phyloP scores from a whole-genome alignment of 805 yeast genomes.

The Myxozyma lipomycoides region DNA sequence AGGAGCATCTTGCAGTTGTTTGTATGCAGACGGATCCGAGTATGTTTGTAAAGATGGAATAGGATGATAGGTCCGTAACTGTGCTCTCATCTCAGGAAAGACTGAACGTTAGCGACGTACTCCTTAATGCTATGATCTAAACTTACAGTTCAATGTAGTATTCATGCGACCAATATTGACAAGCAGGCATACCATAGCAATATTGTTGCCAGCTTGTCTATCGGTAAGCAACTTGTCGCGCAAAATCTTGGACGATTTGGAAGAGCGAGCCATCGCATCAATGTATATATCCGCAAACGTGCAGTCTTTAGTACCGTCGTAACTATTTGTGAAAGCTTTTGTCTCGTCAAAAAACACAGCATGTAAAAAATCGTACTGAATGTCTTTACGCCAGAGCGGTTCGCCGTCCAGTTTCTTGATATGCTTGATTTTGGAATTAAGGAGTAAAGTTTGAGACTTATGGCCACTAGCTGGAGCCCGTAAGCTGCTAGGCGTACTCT shows the following conservation, averaged over 20 bases:
- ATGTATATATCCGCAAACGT: conserved; percentile 84
- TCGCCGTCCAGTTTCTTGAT: conserved; percentile 88
- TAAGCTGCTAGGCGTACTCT: not conserved
- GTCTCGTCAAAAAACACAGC: conserved; percentile 59
- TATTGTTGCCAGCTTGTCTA: conserved; percentile 58
- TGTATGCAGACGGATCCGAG: conserved; percentile 53
- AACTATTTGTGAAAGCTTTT: conserved; percentile 55
- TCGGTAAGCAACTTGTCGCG: conserved; percentile 71
- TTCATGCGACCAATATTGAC: conserved; percentile 93
- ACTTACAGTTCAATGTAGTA: conserved; percentile 70
- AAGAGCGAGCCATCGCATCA: conserved; percentile 73
- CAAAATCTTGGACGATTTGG: conserved; percentile 76
- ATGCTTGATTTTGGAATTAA: conserved; percentile 38
- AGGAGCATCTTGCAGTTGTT: conserved; percentile 92
- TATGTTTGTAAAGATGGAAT: conserved; percentile 83
- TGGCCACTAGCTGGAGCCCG: conserved; percentile 6
- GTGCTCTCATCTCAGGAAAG: conserved; percentile 93
- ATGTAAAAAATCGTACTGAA: conserved; percentile 74
- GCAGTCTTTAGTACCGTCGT: conserved; percentile 44
- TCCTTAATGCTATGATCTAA: not conserved
- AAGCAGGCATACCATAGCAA: conserved; percentile 75
- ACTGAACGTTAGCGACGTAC: conserved; percentile 33
- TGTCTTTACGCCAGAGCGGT: conserved; percentile 82
- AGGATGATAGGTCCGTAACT: conserved; percentile 86
- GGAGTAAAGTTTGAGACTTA: conserved; percentile 25